phyloP scores from a whole-genome alignment of 2,329 filamentous ascomycete species.

The Cadophora malorum region DNA sequence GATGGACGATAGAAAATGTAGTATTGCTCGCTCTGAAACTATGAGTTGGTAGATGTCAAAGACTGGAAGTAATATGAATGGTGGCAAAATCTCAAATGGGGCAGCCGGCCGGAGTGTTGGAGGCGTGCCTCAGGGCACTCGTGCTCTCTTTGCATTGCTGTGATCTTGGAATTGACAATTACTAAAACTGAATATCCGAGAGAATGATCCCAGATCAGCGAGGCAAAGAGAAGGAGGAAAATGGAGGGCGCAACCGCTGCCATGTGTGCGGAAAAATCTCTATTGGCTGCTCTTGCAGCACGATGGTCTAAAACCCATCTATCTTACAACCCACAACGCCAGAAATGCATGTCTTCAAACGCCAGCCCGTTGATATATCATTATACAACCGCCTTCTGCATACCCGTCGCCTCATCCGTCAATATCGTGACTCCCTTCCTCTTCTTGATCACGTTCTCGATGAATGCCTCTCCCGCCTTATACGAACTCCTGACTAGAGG shows the following conservation, averaged over 20 bases:
- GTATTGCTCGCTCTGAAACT: too few species aligned
- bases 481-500: slow-evolving; percentile 94
- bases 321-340: slow-evolving; percentile 20
- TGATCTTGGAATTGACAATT: too few species aligned
- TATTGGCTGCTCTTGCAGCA: not conserved
- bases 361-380: slow-evolving; percentile 1
- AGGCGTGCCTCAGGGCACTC: too few species aligned
- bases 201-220: too few species aligned
- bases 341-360: slow-evolving; percentile 25
- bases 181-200: too few species aligned
- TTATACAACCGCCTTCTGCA: slow-evolving; percentile 43
- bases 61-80: too few species aligned
- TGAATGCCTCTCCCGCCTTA: slow-evolving; percentile 98
- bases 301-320: slow-evolving; percentile 1
- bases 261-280: not conserved
- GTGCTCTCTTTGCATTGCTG: too few species aligned
- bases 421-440: slow-evolving; percentile 42
- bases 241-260: not conserved
- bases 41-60: too few species aligned
- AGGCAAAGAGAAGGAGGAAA: too few species aligned
- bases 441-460: slow-evolving; percentile 84
- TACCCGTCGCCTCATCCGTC: slow-evolving; percentile 39
- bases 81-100: too few species aligned
- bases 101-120: too few species aligned
- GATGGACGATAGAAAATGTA: too few species aligned